These are phyloP conservation scores for Madurella fahalii DNA, from an alignment of 2,329 filamentous ascomycete genomes.

Conservation along the genomic window DNA sequence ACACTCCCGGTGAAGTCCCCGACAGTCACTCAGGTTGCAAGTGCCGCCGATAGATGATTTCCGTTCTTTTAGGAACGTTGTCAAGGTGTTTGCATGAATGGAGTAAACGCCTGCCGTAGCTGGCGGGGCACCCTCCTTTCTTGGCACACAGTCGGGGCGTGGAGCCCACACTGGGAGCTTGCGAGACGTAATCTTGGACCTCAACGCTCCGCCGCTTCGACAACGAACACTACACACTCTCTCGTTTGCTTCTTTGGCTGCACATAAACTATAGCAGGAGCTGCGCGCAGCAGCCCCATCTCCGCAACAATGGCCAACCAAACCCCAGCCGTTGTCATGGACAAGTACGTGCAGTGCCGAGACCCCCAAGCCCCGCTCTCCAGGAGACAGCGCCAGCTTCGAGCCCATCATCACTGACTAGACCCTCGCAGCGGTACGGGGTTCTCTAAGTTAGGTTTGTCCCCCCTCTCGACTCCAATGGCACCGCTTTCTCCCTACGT, in stretches of 20 bases:
- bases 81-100: conserved; percentile 3
- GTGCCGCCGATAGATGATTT: no score
- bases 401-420: conserved; percentile 38
- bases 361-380: conserved; percentile 25
- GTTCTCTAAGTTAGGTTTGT: conserved; percentile 94
- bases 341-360: conserved; percentile 64
- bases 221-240: conserved; percentile 6
- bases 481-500: conserved; percentile 5
- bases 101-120: conserved; percentile 15
- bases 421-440: conserved; percentile 77
- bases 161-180: conserved; percentile 17
- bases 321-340: conserved; percentile 99
- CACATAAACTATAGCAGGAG: conserved; percentile 6
- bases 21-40: no score
- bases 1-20: no score
- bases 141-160: conserved; percentile 24
- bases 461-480: not conserved
- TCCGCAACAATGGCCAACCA: conserved; percentile 78
- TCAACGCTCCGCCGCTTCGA: conserved; percentile 18
- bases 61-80: not conserved
- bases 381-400: conserved; percentile 15
- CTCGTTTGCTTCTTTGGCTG: conserved; percentile 5
- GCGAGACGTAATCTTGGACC: conserved; percentile 28
- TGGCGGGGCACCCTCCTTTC: conserved; percentile 16
- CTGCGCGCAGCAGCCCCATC: conserved; percentile 22